Evolutionary conservation across 257 asterid species (phyloP).

Genomic region (Coffea canephora): DNA sequence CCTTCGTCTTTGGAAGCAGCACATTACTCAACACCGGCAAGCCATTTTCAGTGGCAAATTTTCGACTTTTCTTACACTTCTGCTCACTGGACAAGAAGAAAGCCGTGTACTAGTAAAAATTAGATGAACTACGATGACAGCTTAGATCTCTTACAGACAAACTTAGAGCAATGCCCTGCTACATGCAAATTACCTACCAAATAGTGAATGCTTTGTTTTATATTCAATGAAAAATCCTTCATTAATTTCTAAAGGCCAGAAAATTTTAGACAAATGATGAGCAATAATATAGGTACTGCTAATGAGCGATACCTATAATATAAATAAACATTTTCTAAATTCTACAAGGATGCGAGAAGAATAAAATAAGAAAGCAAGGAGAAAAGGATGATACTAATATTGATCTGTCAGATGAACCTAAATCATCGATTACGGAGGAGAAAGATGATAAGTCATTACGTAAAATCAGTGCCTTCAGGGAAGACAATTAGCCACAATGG

Average conservation of each 20-base stretch:
- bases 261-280: not conserved
- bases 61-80: conserved; percentile 67
- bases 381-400: not conserved
- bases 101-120: not conserved
- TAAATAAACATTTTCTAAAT: not conserved
- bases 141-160: not conserved
- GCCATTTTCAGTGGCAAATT: conserved; percentile 72
- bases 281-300: not conserved
- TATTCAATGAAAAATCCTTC: not conserved
- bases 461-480: conserved; percentile 95
- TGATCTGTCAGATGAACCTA: not conserved
- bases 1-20: conserved; percentile 84
- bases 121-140: conserved; percentile 16
- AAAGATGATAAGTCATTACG: conserved; percentile 41
- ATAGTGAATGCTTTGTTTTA: not conserved
- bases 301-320: not conserved
- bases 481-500: conserved; percentile 88
- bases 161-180: not conserved
- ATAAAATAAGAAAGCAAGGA: not conserved
- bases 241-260: not conserved
- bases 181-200: not conserved
- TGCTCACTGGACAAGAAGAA: conserved; percentile 54
- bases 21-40: conserved; percentile 71
- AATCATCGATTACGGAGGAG: not conserved
- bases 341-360: not conserved